Evolutionary conservation across 2,329 filamentous ascomycete species (phyloP), one percentile per base, ranked within the genome.

Genomic region (Alternaria incomplexa): DNA sequence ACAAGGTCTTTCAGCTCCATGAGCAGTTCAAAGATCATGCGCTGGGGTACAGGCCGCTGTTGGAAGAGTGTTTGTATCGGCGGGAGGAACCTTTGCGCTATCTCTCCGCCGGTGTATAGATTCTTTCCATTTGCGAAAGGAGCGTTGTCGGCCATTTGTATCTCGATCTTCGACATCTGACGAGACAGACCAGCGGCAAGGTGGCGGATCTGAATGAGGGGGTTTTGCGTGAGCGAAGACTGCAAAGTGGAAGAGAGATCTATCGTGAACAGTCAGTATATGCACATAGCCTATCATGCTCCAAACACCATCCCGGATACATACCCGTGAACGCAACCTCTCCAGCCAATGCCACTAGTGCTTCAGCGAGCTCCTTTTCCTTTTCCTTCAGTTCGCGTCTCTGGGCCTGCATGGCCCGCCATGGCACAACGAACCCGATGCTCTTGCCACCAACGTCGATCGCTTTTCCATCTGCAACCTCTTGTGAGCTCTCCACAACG

Each of bases 371-470:
- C 61, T 77, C 73, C 50, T 75, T 79, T 26, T 79, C 76, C 53
- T 72, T 77, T 56, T 76, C 73, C 6, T 66, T 64, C 61, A 77
- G 43, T 59, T 79, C 75, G 50, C 68, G 62, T 58, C 75, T 69
- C 58, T 78, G 75, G 12, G 73, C 71, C 61, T 78, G 75, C 75
- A 79, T 77, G 43, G 74, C 75, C 52, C 75, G 66, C 76, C 75
- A 79, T 66, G 76, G 75, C 32, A 79, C 75, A 13, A 78, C 74
- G 20, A 78, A 78, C 60, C 76, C 72, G 20, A 78, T 79, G 58
- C 75, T 77, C 65, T 71, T 75, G 32, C 71, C 72, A 6, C 61
- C 67, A 5, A 55, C 62, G 44, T 72, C 68, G 22, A 72, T 62
- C 11, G 63, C 58, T 59, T 68, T 71, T 22, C 66, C 67, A 54